Evolutionary conservation across 208 protist genomes (phyloP), one percentile per base, ranked within the genome.

Genomic region (Acanthamoeba healyi): DNA sequence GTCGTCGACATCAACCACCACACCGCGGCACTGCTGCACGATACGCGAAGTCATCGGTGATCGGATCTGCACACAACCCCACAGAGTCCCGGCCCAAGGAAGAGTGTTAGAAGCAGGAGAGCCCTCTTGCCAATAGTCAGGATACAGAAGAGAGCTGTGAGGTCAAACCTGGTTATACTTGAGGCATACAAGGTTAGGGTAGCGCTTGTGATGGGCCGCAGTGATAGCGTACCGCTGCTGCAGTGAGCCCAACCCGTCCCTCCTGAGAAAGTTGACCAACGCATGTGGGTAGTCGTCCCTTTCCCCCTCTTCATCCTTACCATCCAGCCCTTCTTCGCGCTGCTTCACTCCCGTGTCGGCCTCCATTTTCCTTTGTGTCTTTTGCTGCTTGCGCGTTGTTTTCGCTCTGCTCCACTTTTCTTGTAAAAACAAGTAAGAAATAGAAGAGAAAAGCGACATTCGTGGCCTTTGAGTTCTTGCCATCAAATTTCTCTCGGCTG

Each of bases 81-180:
- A 65, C 58, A 65, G 56, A 24, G 4, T 32, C 22, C n/a, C n/a
- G n/a, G n/a, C n/a, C n/a, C n/a, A n/a, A n/a, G n/a, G n/a, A n/a
- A n/a, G n/a, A n/a, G n/a, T n/a, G n/a, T n/a, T n/a, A n/a, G n/a
- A n/a, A n/a, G n/a, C n/a, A n/a, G n/a, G n/a, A n/a, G n/a, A n/a
- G n/a, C n/a, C n/a, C n/a, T n/a, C n/a, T n/a, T n/a, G n/a, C n/a
- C n/a, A n/a, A n/a, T n/a, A n/a, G n/a, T n/a, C n/a, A n/a, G n/a
- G n/a, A 63, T 29, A 22, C 24, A 63, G 9, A 34, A 67, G 9
- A 67, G n/a, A 49, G 72, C 7, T 6, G 29, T 29, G 12, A 26
- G 72, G 42, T 3, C 14, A 14, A 12, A 88, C 51, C 51, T 88
- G 79, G 24, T 42, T 88, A 46, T 88, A 88, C 79, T 88, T 88